phyloP scores from a whole-genome alignment of 331 rosid genomes.

The Pyrus hybrid region DNA sequence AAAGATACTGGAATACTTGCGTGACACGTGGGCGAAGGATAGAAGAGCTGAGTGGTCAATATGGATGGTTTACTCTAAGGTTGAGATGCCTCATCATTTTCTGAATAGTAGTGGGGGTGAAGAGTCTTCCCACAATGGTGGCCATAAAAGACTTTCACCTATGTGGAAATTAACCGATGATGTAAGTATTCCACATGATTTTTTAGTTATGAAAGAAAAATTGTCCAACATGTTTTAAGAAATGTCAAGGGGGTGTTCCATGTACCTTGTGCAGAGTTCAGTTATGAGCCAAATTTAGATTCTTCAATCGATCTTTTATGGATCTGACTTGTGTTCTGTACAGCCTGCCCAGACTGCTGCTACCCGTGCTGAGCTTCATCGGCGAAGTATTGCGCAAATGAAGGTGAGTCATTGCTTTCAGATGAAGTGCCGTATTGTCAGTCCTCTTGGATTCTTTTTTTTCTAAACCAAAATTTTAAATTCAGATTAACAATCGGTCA shows the following conservation, averaged over 20 bases:
- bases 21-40: conserved; percentile 65
- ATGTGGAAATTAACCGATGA: conserved; percentile 73
- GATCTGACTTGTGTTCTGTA: conserved; percentile 15
- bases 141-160: conserved; percentile 54
- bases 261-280: neutral
- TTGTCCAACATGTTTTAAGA: neutral
- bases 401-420: conserved; percentile 38
- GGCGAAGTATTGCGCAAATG: conserved; percentile 87
- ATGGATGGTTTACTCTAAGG: conserved; percentile 90
- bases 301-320: neutral
- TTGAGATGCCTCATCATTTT: conserved; percentile 86
- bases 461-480: conserved; percentile 9
- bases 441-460: neutral
- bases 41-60: conserved; percentile 92
- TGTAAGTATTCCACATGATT: conserved; percentile 39
- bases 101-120: conserved; percentile 42
- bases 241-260: neutral
- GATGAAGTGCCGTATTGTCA: conserved; percentile 4
- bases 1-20: conserved; percentile 56
- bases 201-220: neutral
- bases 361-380: conserved; percentile 76
- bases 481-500: conserved; percentile 76
- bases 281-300: neutral
- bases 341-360: conserved; percentile 78
- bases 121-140: conserved; percentile 46